Evolutionary conservation across 78 protist species (phyloP).

Genomic region (Chrysochromulina parva): DNA sequence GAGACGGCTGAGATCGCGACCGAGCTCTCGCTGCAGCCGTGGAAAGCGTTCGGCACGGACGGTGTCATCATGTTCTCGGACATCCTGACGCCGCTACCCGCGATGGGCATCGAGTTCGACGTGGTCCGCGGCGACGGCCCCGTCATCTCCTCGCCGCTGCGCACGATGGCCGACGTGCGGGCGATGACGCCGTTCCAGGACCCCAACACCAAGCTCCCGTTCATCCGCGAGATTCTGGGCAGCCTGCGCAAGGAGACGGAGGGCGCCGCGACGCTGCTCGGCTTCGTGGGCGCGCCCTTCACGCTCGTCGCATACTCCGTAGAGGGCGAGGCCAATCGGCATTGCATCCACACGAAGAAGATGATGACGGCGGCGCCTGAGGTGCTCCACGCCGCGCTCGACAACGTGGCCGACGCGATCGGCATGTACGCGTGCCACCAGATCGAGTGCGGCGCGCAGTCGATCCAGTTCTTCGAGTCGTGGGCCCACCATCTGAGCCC

Average conservation of each 20-base stretch:
- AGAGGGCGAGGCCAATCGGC: conserved; percentile 82
- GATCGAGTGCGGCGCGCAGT: conserved; percentile 41
- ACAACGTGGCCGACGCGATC: conserved; percentile 3
- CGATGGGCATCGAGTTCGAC: conserved; percentile 45
- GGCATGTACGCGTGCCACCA: conserved; percentile 35
- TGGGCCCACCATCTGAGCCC: conserved; percentile 81
- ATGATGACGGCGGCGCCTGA: conserved; percentile 25
- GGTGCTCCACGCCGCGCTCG: background rate
- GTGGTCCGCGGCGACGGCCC: conserved; percentile 28
- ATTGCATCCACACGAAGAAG: conserved; percentile 30
- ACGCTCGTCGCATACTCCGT: conserved; percentile 86
- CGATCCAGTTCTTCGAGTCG: conserved; percentile 83
- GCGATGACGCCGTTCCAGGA: background rate
- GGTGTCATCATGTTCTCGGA: conserved; percentile 46
- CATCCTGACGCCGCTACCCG: conserved; percentile 53
- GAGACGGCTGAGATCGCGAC: conserved; percentile 36
- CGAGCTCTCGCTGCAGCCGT: conserved; percentile 37
- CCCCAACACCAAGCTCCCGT: background rate
- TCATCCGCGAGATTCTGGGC: conserved; percentile 33
- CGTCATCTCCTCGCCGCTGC: conserved; percentile 25
- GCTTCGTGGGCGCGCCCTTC: conserved; percentile 75
- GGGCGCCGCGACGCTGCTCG: conserved; percentile 16
- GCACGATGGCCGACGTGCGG: background rate
- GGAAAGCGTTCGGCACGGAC: conserved; percentile 26
- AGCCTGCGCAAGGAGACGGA: background rate